phyloP scores from a whole-genome alignment of 352 stramenopile species.

The Thraustochytrium sp. region DNA sequence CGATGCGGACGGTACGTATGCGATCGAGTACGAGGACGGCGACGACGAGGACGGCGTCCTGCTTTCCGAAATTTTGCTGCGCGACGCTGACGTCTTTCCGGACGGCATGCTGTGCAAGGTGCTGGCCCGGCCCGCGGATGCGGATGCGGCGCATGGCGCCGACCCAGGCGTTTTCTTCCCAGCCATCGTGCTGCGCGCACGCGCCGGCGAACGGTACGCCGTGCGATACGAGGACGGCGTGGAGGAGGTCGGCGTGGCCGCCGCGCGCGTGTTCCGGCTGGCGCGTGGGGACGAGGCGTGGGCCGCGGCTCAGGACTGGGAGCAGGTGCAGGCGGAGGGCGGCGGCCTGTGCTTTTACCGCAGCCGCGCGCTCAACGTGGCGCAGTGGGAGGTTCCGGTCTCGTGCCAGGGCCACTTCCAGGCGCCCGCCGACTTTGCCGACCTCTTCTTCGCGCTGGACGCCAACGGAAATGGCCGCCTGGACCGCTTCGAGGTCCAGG shows the following conservation, averaged over 20 bases:
- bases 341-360: slow-evolving; percentile 20
- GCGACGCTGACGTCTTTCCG: not conserved
- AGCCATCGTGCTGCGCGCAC: not conserved
- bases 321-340: not conserved
- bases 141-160: not conserved
- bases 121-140: not conserved
- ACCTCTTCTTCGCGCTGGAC: not conserved
- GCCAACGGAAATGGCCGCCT: not conserved
- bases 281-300: not conserved
- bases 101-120: not conserved
- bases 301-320: not conserved
- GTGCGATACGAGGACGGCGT: slow-evolving; percentile 14
- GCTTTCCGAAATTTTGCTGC: not conserved
- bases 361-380: not conserved
- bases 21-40: slow-evolving; percentile 11
- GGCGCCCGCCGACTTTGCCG: not conserved
- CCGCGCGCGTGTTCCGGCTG: not conserved
- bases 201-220: not conserved
- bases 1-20: not conserved
- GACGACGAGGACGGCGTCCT: slow-evolving; percentile 23
- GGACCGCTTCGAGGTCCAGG: not conserved
- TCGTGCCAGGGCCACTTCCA: not conserved
- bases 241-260: not conserved
- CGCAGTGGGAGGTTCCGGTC: slow-evolving; percentile 10
- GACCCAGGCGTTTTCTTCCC: not conserved